Evolutionary conservation across 345 rosid genomes (phyloP), one percentile per base, ranked within the genome.

Genomic region (Salix purpurea): DNA sequence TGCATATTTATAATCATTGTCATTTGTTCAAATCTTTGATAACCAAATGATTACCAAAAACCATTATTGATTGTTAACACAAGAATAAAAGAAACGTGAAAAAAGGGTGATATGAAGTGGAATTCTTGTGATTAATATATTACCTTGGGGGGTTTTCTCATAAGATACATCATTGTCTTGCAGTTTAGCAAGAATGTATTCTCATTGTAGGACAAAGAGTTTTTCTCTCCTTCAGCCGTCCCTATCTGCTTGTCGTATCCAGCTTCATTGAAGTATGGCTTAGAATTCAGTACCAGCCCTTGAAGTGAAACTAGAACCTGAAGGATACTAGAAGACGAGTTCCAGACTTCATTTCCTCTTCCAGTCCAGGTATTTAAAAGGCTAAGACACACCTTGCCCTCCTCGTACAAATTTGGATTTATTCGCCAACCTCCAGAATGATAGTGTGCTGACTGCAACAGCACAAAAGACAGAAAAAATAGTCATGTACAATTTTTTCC

Each of bases 401-500:
- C 97, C 85, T 92, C 99, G 1, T 94, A 94, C 75, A 94, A 75
- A 88, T 96, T 96, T 0, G 99, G 99, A 79, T 96, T 96, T 83
- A 94, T 83, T 75, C 97, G 87, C 97, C 97, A 96, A 75, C 99
- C 98, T 75, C 99, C 97, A 70, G 99, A 96, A 85, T 92, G 97
- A 80, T 94, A 94, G 77, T 94, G 84, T 46, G 96, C 98, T n/a
- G 91, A 88, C 98, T 96, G 89, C 85, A 86, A 15, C 23, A 88
- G 10, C 7, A 42, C 54, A 54, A 21, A 74, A 4, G 39, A 37
- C 61, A 67, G 36, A 6, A 69, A 68, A 30, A 60, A 46, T 14
- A 73, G 44, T 42, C 26, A 78, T 68, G 23, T 56, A 67, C 66
- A 72, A 72, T 28, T 54, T 8, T 24, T 65, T 21, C 32, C 24